These are phyloP conservation scores for Eucommia ulmoides DNA, from an alignment of 257 asterid genomes.

Conservation along the genomic window DNA sequence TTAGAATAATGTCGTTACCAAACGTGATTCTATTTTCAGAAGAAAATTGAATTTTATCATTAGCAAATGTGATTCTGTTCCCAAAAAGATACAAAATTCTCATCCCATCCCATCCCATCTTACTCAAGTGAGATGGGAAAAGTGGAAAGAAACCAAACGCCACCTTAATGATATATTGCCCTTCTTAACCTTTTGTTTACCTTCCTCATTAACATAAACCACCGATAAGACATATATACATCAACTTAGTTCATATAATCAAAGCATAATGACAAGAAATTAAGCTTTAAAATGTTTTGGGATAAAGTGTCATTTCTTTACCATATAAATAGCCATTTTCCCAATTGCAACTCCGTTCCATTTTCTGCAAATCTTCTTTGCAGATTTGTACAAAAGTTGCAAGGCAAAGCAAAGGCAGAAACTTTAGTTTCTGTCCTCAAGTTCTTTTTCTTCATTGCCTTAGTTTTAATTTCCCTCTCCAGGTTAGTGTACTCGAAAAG, in stretches of 20 bases:
- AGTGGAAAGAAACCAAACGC: too few relatives aligned
- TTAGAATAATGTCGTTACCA: too few relatives aligned
- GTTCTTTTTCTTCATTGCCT: constrained; percentile 8
- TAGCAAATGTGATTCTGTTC: too few relatives aligned
- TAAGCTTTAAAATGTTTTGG: constrained; percentile 11
- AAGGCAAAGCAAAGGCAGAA: constrained; percentile 15
- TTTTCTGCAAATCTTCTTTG: constrained; percentile 28
- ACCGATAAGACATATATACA: constrained; percentile 5
- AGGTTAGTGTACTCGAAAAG: constrained; percentile 12
- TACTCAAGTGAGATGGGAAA: too few relatives aligned
- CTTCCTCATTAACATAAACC: constrained; percentile 12
- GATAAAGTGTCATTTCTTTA: constrained; percentile 10
- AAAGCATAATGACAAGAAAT: constrained; percentile 9
- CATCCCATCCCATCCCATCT: constrained; percentile 4
- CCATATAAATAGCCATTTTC: constrained; percentile 35
- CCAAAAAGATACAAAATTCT: too few relatives aligned
- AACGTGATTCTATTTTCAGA: too few relatives aligned
- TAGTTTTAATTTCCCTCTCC: constrained; percentile 10
- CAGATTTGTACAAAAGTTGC: constrained; percentile 16
- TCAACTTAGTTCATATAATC: constrained; percentile 2
- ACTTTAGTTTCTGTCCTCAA: constrained; percentile 13
- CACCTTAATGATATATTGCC: constrained; percentile 9
- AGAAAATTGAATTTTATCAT: too few relatives aligned
- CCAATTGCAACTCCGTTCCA: constrained; percentile 29
- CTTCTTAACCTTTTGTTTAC: too few relatives aligned